Conservation (phyloP, 1,284 basidiomycete species). For the Cutaneotrichosporon spelunceum region DNA sequence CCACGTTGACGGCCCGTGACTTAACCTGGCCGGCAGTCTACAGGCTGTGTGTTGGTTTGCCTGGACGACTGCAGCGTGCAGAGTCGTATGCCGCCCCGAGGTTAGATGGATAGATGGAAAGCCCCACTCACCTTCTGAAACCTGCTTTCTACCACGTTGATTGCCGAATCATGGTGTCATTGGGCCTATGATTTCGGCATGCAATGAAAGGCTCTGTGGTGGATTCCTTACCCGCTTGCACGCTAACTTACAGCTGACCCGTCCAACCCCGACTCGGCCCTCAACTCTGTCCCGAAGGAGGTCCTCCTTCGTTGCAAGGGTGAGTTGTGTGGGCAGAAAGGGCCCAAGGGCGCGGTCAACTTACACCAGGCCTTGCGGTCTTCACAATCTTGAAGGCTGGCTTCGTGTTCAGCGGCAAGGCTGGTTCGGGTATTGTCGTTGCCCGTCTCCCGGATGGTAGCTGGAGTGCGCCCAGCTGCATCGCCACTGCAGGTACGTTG, state of each 20-base stretch:
- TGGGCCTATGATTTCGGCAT: too few species aligned
- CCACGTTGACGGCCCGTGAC: not conserved
- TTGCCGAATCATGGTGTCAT: too few species aligned
- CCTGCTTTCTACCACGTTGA: too few species aligned
- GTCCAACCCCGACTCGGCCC: conserved; percentile 77
- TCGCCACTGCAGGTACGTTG: conserved; percentile 77
- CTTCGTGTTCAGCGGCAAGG: conserved; percentile 94
- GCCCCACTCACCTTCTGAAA: too few species aligned
- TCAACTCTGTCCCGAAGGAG: conserved; percentile 92
- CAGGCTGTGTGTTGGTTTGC: too few species aligned
- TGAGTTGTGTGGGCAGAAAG: conserved; percentile 42
- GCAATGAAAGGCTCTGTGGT: too few species aligned
- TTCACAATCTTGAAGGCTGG: conserved; percentile 91
- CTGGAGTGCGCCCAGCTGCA: conserved; percentile 96
- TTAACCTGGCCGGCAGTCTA: too few species aligned
- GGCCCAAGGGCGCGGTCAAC: not conserved
- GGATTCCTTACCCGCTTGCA: not conserved
- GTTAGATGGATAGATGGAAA: too few species aligned
- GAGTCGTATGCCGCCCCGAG: too few species aligned
- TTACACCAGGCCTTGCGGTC: conserved; percentile 74
- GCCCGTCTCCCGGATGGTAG: conserved; percentile 94
- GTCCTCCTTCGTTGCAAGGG: conserved; percentile 86
- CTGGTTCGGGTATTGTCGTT: conserved; percentile 90
- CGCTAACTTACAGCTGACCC: conserved; percentile 68
- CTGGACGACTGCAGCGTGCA: too few species aligned